A percentile compares a stretch with the other conserved stretches of the same genome.
These are phyloP conservation scores for Myrmaecium sp. DNA, from an alignment of 2,329 filamentous ascomycete species.

Conservation along the genomic window DNA sequence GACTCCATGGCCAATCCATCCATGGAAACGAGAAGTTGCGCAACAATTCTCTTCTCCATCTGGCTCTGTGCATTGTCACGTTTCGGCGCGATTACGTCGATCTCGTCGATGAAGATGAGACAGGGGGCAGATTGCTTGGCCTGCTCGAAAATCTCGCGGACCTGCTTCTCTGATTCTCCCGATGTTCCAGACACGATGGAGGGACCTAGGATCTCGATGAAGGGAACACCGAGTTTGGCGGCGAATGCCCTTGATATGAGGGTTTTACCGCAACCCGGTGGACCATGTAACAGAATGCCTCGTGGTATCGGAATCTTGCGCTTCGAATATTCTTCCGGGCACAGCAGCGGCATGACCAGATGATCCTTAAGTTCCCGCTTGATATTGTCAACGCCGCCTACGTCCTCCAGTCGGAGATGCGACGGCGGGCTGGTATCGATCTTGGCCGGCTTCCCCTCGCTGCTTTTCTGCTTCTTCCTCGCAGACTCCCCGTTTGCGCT, in stretches of 20 bases:
- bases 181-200: conserved; percentile 76
- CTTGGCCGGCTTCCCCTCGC: conserved; percentile 25
- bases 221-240: conserved; percentile 56
- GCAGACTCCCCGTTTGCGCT: conserved; percentile 49
- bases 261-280: conserved; percentile 75
- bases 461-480: conserved; percentile 44
- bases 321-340: conserved; percentile 46
- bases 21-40: conserved; percentile 74
- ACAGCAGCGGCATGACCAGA: conserved; percentile 55
- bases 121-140: conserved; percentile 75
- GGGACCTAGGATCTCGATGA: conserved; percentile 67
- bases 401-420: conserved; percentile 50
- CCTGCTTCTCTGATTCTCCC: conserved; percentile 74
- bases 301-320: conserved; percentile 53
- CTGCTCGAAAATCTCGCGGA: conserved; percentile 73
- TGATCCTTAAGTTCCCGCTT: conserved; percentile 52
- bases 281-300: conserved; percentile 65
- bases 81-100: conserved; percentile 81
- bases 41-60: conserved; percentile 76
- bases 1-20: conserved; percentile 56
- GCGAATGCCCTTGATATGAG: conserved; percentile 69
- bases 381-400: conserved; percentile 62
- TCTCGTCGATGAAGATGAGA: conserved; percentile 80
- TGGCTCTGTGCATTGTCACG: conserved; percentile 69
- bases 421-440: conserved; percentile 48